Evolutionary conservation across 805 yeast genomes (phyloP), one percentile per base, ranked within the genome.

Genomic region (Hanseniaspora guilliermondii): DNA sequence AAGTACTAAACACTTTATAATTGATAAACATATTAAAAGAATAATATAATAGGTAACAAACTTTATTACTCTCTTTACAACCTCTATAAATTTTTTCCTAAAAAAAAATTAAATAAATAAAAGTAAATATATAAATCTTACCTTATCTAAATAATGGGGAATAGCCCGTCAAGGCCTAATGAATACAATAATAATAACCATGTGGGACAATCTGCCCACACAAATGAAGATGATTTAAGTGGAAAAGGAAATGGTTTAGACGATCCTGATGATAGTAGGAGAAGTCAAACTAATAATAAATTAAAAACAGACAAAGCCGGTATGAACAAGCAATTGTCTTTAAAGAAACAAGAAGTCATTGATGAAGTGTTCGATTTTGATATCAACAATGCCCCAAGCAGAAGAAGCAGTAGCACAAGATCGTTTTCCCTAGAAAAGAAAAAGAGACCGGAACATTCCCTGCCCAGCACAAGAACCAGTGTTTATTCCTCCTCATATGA

Each of bases 121-220:
- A n/a, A n/a, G n/a, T n/a, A n/a, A n/a, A n/a, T n/a, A n/a, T 24
- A 27, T 22, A 24, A 12, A 42, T 24, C 16, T 16, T 22, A 25
- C 14, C 4, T 33, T 16, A 9, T 45, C 32, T 35, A 39, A 19
- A 41, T 37, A 39, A 78, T 78, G 83, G 83, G 84, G 70, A 78
- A 77, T 70, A 78, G 78, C 82, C 83, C 83, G 73, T 78, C 83
- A 41, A 68, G 67, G 58, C 66, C 63, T 52, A 60, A 55, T 55
- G 65, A 63, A 57, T 64, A 64, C 62, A 68, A 67, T 62, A 65
- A 67, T 61, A 66, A 63, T 65, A 52, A 42, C 55, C 17, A 52
- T 52, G 24, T 52, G 55, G 55, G 55, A 52, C 55, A 52, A 44
- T 52, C 55, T 52, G 62, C 71, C 65, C 65, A 62, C 53, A 56